Base-by-base conservation (phyloP, 1,284 basidiomycete genomes). In the Inonotus hispidus region DNA sequence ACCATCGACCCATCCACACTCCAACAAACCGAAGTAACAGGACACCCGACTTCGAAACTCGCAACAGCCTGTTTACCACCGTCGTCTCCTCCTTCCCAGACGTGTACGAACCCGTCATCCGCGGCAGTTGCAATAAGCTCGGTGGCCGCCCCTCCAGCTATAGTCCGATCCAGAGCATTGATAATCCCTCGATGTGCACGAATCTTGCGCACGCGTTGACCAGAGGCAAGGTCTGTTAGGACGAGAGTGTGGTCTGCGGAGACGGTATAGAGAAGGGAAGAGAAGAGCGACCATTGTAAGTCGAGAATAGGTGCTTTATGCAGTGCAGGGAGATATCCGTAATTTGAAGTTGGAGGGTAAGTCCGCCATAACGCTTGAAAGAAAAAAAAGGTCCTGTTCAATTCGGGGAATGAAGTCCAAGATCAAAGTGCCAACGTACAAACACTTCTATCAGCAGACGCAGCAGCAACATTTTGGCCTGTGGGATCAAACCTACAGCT, bases 21-120 rank as follows among this genome's bases (percentile, higher is more conserved):
- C 93, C 93, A 97, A 69, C 89, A 90, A 0, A 96, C 93, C 0
- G 89, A 82, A n/a, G 94, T 97, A 29, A 93, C 89, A 0, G 95
- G 94, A 69, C 91, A 90, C 1, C 90, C 91, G 52, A 96, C 71
- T 65, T 93, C 87, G 68, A 93, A 90, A 37, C 87, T 84, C 21
- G 87, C 86, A 13, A 96, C 83, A 23, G 90, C 82, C 7, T 84
- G 77, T 72, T 93, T 95, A 0, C 76, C 72, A n/a, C 85, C 87
- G 32, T 92, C 84, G 5, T 87, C 84, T 1, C 85, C 82, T 4
- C 87, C 87, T 65, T 94, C 92, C 93, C 93, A 97, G 3, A 97
- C 78, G 59, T 89, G 83, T 25, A 95, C 92, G 0, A 87, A 86
- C 0, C 93, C 92, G 69, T 98, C 95, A 70, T 98, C 95, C 21